A percentile compares a stretch with the other conserved stretches of the same genome.
Conservation (phyloP, 192 early-diverging fungal genomes). For the Coemansia sp. region DNA sequence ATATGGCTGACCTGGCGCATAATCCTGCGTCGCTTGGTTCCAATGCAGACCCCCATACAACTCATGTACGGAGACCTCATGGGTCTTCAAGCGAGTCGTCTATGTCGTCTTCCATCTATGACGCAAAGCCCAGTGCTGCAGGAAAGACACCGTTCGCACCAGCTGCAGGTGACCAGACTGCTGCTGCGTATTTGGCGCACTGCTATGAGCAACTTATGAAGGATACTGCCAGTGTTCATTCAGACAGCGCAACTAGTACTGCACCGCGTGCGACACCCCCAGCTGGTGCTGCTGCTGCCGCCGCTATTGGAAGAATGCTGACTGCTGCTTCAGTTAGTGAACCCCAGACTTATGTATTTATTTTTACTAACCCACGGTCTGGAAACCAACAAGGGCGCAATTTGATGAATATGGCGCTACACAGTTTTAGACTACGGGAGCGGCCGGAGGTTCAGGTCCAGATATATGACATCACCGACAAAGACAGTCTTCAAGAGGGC, state of each 20-base stretch:
- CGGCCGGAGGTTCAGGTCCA: slow-evolving; percentile 70
- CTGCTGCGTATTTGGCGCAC: slow-evolving; percentile 36
- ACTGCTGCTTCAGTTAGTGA: slow-evolving; percentile 25
- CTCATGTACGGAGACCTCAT: neutral
- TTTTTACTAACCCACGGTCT: slow-evolving; percentile 73
- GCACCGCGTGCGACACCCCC: slow-evolving; percentile 10
- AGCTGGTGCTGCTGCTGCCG: slow-evolving; percentile 6
- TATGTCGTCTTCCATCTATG: neutral
- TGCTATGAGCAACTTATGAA: slow-evolving; percentile 51
- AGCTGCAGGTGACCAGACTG: slow-evolving; percentile 20
- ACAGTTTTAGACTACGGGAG: slow-evolving; percentile 66
- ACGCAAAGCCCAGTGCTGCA: neutral
- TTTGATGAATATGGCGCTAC: slow-evolving; percentile 60
- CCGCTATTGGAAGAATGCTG: slow-evolving; percentile 18
- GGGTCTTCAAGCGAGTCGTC: neutral
- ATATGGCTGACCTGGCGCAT: neutral
- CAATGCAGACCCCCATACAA: neutral
- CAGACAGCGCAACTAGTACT: neutral
- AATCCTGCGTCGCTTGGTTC: neutral
- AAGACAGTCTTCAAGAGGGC: slow-evolving; percentile 56
- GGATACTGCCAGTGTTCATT: slow-evolving; percentile 22
- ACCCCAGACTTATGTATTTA: slow-evolving; percentile 65
- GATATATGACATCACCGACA: slow-evolving; percentile 67
- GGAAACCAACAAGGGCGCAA: slow-evolving; percentile 67
- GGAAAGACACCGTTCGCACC: slow-evolving; percentile 44